Evolutionary conservation across 805 yeast species (phyloP).

Genomic region (Lipomyces mesembrius): DNA sequence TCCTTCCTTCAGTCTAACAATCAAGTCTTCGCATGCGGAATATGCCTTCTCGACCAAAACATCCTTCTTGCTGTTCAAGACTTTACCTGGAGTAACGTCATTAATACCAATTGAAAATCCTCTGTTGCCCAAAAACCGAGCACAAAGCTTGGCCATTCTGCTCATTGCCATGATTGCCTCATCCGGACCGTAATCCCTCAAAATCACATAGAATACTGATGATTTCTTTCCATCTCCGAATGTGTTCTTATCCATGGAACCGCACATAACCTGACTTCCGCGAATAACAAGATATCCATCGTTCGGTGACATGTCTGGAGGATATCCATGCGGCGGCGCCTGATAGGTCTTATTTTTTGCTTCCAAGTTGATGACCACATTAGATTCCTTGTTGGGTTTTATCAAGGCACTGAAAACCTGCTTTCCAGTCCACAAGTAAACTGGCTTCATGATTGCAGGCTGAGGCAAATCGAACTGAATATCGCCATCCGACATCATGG

Average conservation of each 20-base stretch:
- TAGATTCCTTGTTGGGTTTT: conserved; percentile 74
- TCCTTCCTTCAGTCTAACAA: conserved; percentile 76
- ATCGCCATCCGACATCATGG: conserved; percentile 96
- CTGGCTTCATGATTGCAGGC: conserved; percentile 91
- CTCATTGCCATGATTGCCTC: conserved; percentile 97
- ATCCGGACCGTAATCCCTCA: conserved; percentile 95
- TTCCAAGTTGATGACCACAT: conserved; percentile 86
- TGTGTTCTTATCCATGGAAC: conserved; percentile 95
- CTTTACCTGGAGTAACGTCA: conserved; percentile 92
- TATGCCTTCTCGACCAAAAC: conserved; percentile 89
- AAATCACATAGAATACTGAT: conserved; percentile 91
- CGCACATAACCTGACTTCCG: conserved; percentile 85
- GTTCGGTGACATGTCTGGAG: conserved; percentile 95
- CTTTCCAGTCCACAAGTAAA: conserved; percentile 93
- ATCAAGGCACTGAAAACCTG: conserved; percentile 89
- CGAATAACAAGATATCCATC: conserved; percentile 92
- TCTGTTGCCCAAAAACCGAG: conserved; percentile 89
- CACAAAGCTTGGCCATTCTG: conserved; percentile 98
- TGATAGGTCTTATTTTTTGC: conserved; percentile 89
- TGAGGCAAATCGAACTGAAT: conserved; percentile 92
- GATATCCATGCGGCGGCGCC: conserved; percentile 73
- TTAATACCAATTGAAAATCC: conserved; percentile 97
- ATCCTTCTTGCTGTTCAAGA: conserved; percentile 78
- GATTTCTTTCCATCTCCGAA: conserved; percentile 98
- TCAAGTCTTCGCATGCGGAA: conserved; percentile 86